Conservation (phyloP, 2,329 filamentous ascomycete species). For the Onygena corvina region DNA sequence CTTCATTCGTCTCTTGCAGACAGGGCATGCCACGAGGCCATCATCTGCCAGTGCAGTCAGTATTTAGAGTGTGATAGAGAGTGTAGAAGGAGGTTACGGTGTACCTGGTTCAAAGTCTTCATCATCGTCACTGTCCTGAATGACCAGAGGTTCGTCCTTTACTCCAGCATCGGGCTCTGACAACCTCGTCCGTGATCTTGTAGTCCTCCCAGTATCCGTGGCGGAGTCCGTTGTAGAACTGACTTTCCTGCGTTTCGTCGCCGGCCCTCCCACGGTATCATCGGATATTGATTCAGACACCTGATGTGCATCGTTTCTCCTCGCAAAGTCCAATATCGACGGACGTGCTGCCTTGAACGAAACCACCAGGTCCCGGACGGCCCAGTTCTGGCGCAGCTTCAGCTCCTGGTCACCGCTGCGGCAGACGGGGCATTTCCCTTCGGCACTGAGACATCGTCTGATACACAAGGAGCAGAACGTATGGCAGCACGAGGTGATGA, state of each 20-base stretch:
- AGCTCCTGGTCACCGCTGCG: constrained; percentile 67
- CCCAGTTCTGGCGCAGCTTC: constrained; percentile 73
- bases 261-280: constrained; percentile 23
- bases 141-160: constrained; percentile 20
- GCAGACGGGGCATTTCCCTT: constrained; percentile 82
- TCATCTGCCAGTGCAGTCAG: constrained; percentile 43
- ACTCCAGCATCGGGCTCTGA: background rate
- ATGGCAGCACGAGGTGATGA: constrained; percentile 88
- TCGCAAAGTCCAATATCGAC: constrained; percentile 53
- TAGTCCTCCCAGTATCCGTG: constrained; percentile 25
- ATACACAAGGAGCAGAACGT: constrained; percentile 97
- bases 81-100: constrained; percentile 6
- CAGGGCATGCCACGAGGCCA: constrained; percentile 70
- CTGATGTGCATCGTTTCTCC: constrained; percentile 38
- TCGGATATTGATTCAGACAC: constrained; percentile 29
- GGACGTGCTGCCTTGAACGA: constrained; percentile 58
- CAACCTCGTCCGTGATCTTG: constrained; percentile 25
- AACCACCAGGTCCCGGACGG: constrained; percentile 71
- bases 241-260: constrained; percentile 28
- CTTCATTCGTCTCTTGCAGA: constrained; percentile 71
- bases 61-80: background rate
- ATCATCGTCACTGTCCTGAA: constrained; percentile 31
- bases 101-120: constrained; percentile 28
- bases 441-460: constrained; percentile 65
- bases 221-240: constrained; percentile 20